phyloP scores from a whole-genome alignment of 1,139 yeast species.

The Saccharomyces hybrid region DNA sequence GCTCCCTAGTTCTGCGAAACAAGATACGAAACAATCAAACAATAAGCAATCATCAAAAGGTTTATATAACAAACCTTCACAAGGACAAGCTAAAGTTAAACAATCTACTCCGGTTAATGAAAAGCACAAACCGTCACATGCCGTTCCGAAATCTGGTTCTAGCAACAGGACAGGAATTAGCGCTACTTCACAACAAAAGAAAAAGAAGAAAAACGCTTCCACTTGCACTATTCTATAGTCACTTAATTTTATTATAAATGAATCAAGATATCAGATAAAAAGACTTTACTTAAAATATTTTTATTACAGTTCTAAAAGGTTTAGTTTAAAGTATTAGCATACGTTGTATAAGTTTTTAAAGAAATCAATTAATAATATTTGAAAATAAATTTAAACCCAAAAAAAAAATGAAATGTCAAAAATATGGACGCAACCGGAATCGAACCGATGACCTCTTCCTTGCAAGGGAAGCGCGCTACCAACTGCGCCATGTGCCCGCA shows the following conservation, averaged over 20 bases:
- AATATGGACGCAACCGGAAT: conserved; percentile 9
- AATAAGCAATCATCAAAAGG: neutral
- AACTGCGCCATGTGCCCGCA: conserved; percentile 77
- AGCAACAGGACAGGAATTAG: neutral
- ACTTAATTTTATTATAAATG: neutral
- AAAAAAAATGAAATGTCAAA: conserved; percentile 21
- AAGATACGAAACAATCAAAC: neutral
- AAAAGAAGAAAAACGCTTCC: neutral
- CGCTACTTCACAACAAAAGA: neutral
- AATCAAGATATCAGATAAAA: neutral
- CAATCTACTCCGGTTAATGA: neutral
- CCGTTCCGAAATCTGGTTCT: neutral
- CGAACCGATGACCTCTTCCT: conserved; percentile 41
- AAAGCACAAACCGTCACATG: neutral
- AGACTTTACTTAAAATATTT: too few relatives aligned
- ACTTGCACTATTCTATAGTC: neutral
- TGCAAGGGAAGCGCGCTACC: conserved; percentile 84
- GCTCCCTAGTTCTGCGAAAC: conserved; percentile 1
- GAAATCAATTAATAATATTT: too few relatives aligned
- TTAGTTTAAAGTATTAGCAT: neutral
- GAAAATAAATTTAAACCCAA: too few relatives aligned
- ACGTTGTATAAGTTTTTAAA: neutral
- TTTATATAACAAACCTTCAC: neutral
- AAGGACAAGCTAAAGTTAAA: neutral
- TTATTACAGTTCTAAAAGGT: neutral